Evolutionary conservation across 1,139 yeast genomes (phyloP), one percentile per base, ranked within the genome.

Genomic region (Ashbya aceris): DNA sequence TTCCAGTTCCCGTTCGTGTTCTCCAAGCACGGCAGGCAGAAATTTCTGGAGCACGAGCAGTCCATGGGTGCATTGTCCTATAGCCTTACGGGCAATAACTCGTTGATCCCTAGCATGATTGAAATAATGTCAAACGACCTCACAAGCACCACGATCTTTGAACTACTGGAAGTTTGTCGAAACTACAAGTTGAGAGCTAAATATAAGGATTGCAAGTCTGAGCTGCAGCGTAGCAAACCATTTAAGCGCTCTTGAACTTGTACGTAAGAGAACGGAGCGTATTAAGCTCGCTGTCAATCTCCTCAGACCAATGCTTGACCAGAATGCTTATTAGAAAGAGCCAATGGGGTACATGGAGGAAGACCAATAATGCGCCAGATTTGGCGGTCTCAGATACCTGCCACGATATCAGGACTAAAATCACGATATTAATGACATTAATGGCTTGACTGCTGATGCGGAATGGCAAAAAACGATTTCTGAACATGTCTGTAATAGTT

Each of bases 161-260:
- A 52, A 13, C 30, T 42, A 3, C n/a, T 40, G 11, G 34, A 41
- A 20, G 39, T 40, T 6, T 28, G 43, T 4, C 7, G 27, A 7
- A 29, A 29, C 20, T 6, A n/a, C 13, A 30, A 27, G 11, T 12
- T 13, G 37, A 11, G 37, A 40, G 23, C 38, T 32, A 13, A 35
- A 36, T 31, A 26, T 31, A 34, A 28, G 30, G n/a, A 17, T 11
- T 9, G 27, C 40, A 31, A 2, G 33, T 12, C 36, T 17, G 12
- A 41, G 39, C 12, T 20, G 27, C 9, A 30, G 8, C 8, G 30
- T 2, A 39, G 26, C 7, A 20, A 23, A 11, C 12, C 36, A 8
- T 30, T 40, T 35, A 59, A 26, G 56, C 62, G 40, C 49, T 54
- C 40, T 59, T 59, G 44, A 56, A 59, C 41, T 58, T 57, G 40